Percentiles rank a stretch among this genome's conserved stretches.
Conservation (phyloP, 805 yeast species). For the Zygosaccharomyces rouxii region DNA sequence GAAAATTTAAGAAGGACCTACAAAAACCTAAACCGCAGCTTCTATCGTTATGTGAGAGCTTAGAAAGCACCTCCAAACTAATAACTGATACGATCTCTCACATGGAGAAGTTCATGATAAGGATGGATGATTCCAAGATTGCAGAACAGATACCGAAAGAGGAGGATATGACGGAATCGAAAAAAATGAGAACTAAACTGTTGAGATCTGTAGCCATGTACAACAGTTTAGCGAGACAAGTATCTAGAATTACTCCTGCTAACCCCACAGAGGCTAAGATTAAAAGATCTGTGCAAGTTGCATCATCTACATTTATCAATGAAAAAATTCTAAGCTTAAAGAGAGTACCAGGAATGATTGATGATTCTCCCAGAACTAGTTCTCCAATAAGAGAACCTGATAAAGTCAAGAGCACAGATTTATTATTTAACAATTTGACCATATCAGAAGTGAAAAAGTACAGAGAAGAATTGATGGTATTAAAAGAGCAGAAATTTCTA, state of each 20-base stretch:
- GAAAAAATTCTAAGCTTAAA: slow-evolving; percentile 62
- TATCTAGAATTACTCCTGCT: slow-evolving; percentile 34
- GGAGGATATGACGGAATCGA: slow-evolving; percentile 36
- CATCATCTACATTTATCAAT: slow-evolving; percentile 59
- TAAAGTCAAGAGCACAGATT: slow-evolving; percentile 16
- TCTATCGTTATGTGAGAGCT: slow-evolving; percentile 40
- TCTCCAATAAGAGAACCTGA: slow-evolving; percentile 11
- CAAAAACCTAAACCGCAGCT: slow-evolving; percentile 35
- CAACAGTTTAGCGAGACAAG: slow-evolving; percentile 46
- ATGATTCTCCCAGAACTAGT: slow-evolving; percentile 5
- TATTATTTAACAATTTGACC: slow-evolving; percentile 34
- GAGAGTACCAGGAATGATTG: slow-evolving; percentile 43
- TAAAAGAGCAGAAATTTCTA: slow-evolving; percentile 76
- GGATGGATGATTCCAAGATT: slow-evolving; percentile 33
- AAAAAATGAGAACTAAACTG: slow-evolving; percentile 41
- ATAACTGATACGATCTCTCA: slow-evolving; percentile 41
- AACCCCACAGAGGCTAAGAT: slow-evolving; percentile 44
- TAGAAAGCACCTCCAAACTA: slow-evolving; percentile 37
- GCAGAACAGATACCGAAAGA: slow-evolving; percentile 22
- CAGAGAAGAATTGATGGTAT: slow-evolving; percentile 76
- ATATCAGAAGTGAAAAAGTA: slow-evolving; percentile 54
- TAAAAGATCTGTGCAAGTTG: slow-evolving; percentile 52
- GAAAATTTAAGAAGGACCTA: slow-evolving; percentile 45
- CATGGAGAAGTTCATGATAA: slow-evolving; percentile 39
- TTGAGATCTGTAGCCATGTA: slow-evolving; percentile 47